These are phyloP conservation scores for Areca catechu DNA, from an alignment of 176 grass and related monocot genomes.

Conservation along the genomic window DNA sequence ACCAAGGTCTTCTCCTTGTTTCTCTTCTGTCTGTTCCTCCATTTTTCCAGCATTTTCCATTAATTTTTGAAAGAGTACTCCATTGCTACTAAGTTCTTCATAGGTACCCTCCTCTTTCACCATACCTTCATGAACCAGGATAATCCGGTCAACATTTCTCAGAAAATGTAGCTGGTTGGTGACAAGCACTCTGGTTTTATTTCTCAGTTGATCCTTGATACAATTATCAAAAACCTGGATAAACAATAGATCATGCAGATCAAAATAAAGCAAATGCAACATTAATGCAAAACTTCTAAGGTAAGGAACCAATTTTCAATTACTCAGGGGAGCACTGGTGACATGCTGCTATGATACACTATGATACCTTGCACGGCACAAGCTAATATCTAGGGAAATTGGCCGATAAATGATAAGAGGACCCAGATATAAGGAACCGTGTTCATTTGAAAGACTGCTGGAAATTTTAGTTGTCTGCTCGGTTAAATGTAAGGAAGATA, in stretches of 20 bases:
- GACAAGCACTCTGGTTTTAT: slow-evolving; percentile 94
- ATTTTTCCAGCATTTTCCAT: slow-evolving; percentile 99
- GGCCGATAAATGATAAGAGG: no score
- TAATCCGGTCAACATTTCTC: slow-evolving; percentile 85
- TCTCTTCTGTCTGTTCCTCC: slow-evolving; percentile 92
- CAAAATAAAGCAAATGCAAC: background rate
- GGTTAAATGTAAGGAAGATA: no score
- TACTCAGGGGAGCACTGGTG: no score
- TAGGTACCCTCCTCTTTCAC: slow-evolving; percentile 96
- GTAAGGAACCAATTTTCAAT: no score
- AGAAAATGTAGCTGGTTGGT: slow-evolving; percentile 99
- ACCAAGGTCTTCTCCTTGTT: slow-evolving; percentile 42
- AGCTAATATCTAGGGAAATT: no score
- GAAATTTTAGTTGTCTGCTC: no score
- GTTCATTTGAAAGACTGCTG: no score
- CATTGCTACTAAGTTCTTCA: slow-evolving; percentile 82
- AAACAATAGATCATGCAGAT: background rate
- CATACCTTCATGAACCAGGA: slow-evolving; percentile 81
- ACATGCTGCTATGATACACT: no score
- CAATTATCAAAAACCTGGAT: slow-evolving; percentile 98
- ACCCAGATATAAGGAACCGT: no score
- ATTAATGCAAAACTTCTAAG: no score
- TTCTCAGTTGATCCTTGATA: slow-evolving; percentile 77
- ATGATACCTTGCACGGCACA: no score
- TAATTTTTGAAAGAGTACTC: slow-evolving; percentile 78